phyloP scores from a whole-genome alignment of 176 grass and related monocot genomes.

The Microstegium vimineum region DNA sequence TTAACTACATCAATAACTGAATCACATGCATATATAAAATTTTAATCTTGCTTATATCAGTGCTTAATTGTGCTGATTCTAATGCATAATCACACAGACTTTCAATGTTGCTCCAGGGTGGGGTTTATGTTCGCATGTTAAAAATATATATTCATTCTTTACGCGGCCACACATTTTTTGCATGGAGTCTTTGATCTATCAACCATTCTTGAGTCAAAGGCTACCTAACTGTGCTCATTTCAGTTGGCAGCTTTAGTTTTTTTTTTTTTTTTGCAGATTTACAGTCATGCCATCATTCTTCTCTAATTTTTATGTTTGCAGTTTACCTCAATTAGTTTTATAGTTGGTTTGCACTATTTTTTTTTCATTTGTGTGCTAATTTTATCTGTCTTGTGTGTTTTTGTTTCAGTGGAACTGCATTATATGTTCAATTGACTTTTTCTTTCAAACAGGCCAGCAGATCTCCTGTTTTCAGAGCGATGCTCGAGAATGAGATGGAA shows the following conservation, averaged over 20 bases:
- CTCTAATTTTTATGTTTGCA: not conserved
- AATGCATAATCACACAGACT: not conserved
- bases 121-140: not conserved
- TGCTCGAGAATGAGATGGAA: conserved; percentile 98
- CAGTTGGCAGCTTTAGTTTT: not conserved
- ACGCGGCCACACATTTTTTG: not conserved
- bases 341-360: not conserved
- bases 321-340: not conserved
- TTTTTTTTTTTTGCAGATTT: not conserved
- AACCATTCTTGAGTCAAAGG: not conserved
- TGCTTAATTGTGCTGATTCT: not conserved
- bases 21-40: not conserved
- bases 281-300: not conserved
- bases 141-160: not conserved
- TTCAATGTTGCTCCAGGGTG: not conserved
- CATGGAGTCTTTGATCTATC: not conserved
- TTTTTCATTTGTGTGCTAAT: not conserved
- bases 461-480: conserved; percentile 93
- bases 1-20: not conserved
- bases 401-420: not conserved
- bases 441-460: conserved; percentile 58
- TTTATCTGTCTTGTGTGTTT: not conserved
- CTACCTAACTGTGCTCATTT: not conserved
- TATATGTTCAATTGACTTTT: not conserved
- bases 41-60: not conserved